phyloP scores from a whole-genome alignment of 2,329 filamentous ascomycete genomes.

The Ampelomyces quisqualis region DNA sequence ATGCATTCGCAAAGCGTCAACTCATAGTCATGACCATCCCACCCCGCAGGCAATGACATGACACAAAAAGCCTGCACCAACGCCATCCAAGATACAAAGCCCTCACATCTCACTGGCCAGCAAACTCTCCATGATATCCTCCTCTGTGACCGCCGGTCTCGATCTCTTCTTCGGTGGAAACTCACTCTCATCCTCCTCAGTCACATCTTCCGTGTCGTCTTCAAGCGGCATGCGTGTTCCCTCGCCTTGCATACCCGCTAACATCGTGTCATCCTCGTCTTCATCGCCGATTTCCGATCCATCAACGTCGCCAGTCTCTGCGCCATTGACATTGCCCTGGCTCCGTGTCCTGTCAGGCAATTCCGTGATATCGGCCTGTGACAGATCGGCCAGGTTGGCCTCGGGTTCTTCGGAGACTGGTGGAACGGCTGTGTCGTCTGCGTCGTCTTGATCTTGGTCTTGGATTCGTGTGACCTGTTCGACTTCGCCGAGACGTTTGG shows the following conservation, averaged over 20 bases:
- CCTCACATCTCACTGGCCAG: background rate
- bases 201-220: slow-evolving; percentile 25
- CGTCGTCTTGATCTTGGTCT: slow-evolving; percentile 4
- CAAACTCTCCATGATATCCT: background rate
- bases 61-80: background rate
- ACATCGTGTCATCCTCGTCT: slow-evolving; percentile 32
- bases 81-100: background rate
- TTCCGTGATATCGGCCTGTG: slow-evolving; percentile 16
- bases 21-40: background rate
- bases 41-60: background rate
- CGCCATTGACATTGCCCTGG: slow-evolving; percentile 1
- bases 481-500: slow-evolving; percentile 53
- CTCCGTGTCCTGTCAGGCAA: slow-evolving; percentile 18
- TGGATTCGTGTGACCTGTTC: slow-evolving; percentile 20
- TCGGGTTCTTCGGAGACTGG: slow-evolving; percentile 15
- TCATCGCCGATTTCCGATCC: slow-evolving; percentile 16
- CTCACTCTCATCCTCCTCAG: slow-evolving; percentile 21
- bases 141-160: background rate
- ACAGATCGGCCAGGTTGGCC: slow-evolving; percentile 9
- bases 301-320: slow-evolving; percentile 13
- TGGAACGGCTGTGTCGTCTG: slow-evolving; percentile 23
- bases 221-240: slow-evolving; percentile 39
- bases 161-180: slow-evolving; percentile 5
- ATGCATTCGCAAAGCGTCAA: too few species aligned
- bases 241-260: slow-evolving; percentile 38